Conservation (phyloP, 148 eudicot genomes). For the Diospyros kaki region DNA sequence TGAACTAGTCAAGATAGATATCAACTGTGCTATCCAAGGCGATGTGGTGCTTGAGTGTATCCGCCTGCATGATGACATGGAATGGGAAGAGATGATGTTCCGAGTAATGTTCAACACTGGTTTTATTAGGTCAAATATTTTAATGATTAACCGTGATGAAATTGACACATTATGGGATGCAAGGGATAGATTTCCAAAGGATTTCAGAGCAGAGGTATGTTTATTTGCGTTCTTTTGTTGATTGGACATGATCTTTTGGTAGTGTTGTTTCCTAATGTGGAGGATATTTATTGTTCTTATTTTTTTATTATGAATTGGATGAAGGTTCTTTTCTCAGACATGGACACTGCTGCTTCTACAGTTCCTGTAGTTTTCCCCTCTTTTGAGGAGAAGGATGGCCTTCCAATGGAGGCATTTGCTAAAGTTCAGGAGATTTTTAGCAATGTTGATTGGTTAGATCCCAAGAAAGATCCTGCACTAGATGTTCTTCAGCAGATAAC, state of each 20-base stretch:
- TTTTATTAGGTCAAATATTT: constrained; percentile 85
- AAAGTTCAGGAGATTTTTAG: constrained; percentile 83
- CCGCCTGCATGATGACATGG: constrained; percentile 59
- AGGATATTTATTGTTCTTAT: neutral
- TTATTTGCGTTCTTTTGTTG: neutral
- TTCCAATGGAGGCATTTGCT: constrained; percentile 91
- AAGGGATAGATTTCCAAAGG: constrained; percentile 68
- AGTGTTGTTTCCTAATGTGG: constrained; percentile 1
- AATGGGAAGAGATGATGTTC: constrained; percentile 76
- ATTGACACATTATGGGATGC: constrained; percentile 75
- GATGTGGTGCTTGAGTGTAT: constrained; percentile 88
- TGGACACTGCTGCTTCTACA: constrained; percentile 59
- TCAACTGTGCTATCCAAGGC: constrained; percentile 86
- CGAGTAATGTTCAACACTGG: constrained; percentile 89
- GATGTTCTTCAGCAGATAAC: constrained; percentile 52
- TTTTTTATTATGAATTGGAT: constrained; percentile 20
- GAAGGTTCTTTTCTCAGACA: constrained; percentile 91
- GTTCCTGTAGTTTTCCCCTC: constrained; percentile 56
- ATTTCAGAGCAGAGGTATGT: constrained; percentile 80
- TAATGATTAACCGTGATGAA: constrained; percentile 77
- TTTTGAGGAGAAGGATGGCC: constrained; percentile 88
- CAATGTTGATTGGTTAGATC: constrained; percentile 75
- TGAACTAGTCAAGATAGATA: constrained; percentile 78
- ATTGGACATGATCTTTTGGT: neutral
- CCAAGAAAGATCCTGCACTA: constrained; percentile 58